These are phyloP conservation scores for Silene vulgaris DNA, from an alignment of 179 eudicot genomes.

Conservation along the genomic window DNA sequence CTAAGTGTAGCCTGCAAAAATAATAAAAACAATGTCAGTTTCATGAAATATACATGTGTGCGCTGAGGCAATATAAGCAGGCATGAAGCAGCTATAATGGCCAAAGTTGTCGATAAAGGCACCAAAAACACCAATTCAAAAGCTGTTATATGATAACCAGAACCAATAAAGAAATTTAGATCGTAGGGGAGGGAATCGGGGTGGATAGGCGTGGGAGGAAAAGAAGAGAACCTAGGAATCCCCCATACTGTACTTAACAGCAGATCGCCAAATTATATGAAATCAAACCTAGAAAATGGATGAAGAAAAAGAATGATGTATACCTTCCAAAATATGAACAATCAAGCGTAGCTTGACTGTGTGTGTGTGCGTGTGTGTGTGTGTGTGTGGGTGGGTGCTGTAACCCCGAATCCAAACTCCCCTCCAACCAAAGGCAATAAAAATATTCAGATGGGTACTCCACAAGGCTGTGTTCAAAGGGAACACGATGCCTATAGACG, in stretches of 20 bases:
- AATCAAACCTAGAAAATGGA: background rate
- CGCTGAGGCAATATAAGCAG: background rate
- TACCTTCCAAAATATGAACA: background rate
- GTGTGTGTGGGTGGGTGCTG: no score
- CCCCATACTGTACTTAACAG: background rate
- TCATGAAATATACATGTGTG: background rate
- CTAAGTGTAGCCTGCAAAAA: constrained; percentile 57
- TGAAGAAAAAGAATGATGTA: background rate
- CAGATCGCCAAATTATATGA: background rate
- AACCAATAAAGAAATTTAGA: no score
- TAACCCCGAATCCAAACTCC: background rate
- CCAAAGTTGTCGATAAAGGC: background rate
- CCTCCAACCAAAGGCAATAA: background rate
- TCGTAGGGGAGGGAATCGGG: no score
- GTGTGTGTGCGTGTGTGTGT: no score
- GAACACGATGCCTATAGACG: background rate
- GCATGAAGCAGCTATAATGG: background rate
- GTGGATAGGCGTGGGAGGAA: background rate
- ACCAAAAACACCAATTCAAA: background rate
- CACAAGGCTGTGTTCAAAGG: background rate
- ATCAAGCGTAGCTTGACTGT: background rate
- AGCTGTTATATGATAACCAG: no score
- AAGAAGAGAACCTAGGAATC: background rate
- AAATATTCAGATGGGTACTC: background rate
- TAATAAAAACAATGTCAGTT: constrained; percentile 1